phyloP scores from a whole-genome alignment of 805 yeast genomes.

The Candida schatavii region DNA sequence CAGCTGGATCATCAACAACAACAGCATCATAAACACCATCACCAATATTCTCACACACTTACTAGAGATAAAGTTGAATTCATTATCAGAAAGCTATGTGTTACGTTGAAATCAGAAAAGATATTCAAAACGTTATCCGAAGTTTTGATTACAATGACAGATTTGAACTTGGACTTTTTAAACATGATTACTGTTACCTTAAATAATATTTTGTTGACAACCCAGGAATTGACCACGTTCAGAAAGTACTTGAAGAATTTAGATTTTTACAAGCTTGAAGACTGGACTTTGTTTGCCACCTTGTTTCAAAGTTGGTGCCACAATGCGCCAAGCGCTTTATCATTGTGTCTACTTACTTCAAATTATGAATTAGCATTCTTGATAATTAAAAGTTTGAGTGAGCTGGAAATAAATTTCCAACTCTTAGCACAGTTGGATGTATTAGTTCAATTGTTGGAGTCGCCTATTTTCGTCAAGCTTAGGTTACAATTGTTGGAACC shows the following conservation, averaged over 20 bases:
- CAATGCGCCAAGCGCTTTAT: slow-evolving; percentile 83
- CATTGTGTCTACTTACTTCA: slow-evolving; percentile 81
- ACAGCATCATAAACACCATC: not conserved
- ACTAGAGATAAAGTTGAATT: slow-evolving; percentile 60
- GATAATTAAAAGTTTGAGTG: slow-evolving; percentile 77
- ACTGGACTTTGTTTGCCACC: slow-evolving; percentile 66
- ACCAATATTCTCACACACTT: not conserved
- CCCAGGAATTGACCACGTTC: slow-evolving; percentile 72
- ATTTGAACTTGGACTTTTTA: slow-evolving; percentile 64
- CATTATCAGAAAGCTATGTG: slow-evolving; percentile 79
- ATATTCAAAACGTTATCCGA: slow-evolving; percentile 78
- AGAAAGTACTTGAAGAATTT: slow-evolving; percentile 61
- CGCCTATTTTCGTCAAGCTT: slow-evolving; percentile 86
- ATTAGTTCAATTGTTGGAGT: slow-evolving; percentile 83
- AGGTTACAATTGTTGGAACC: slow-evolving; percentile 90
- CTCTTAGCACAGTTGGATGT: slow-evolving; percentile 84
- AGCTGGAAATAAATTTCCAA: slow-evolving; percentile 75
- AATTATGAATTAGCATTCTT: slow-evolving; percentile 84
- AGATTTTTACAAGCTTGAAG: slow-evolving; percentile 53
- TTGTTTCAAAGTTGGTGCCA: slow-evolving; percentile 90
- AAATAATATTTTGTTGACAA: slow-evolving; percentile 80
- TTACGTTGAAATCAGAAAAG: slow-evolving; percentile 75
- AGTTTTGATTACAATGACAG: slow-evolving; percentile 53
- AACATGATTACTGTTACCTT: slow-evolving; percentile 82
- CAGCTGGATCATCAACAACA: not conserved